A percentile compares a stretch with the other conserved stretches of the same genome.
phyloP scores from a whole-genome alignment of 495 filamentous ascomycete genomes.

The Lasiosphaeria miniovina region DNA sequence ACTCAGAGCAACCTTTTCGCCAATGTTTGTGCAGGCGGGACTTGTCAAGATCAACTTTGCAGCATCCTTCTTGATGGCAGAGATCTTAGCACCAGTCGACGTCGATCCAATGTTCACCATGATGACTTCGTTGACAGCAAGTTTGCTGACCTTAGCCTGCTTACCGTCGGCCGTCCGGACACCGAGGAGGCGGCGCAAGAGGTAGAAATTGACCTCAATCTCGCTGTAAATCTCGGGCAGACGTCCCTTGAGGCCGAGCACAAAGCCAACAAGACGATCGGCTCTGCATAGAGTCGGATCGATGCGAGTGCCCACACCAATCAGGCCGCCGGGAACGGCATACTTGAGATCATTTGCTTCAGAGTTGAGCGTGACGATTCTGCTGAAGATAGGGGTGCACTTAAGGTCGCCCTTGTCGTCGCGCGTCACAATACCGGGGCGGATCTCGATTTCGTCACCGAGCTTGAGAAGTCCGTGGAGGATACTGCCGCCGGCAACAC shows the following conservation, averaged over 20 bases:
- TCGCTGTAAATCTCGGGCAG: constrained; percentile 95
- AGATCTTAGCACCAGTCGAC: constrained; percentile 90
- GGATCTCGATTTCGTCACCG: constrained; percentile 96
- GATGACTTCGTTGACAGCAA: constrained; percentile 94
- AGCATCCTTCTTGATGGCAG: constrained; percentile 94
- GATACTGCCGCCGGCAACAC: constrained; percentile 96
- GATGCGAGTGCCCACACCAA: constrained; percentile 94
- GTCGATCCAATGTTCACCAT: constrained; percentile 99
- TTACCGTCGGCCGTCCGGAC: constrained; percentile 98
- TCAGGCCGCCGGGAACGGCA: constrained; percentile 93
- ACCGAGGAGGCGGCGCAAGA: constrained; percentile 88
- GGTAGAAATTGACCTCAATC: constrained; percentile 98
- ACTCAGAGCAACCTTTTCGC: constrained; percentile 95
- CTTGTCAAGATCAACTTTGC: constrained; percentile 77
- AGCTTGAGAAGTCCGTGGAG: constrained; percentile 93
- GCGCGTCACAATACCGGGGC: constrained; percentile 90
- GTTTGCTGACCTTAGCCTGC: constrained; percentile 97
- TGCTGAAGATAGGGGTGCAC: constrained; percentile 94
- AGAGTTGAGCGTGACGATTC: constrained; percentile 90
- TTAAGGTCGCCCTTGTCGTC: constrained; percentile 91
- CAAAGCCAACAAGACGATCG: constrained; percentile 97
- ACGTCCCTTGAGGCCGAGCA: constrained; percentile 86
- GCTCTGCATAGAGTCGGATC: constrained; percentile 97
- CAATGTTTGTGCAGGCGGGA: constrained; percentile 88
- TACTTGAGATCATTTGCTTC: constrained; percentile 98